Evolutionary conservation across 495 filamentous ascomycete species (phyloP).

Genomic region (Penicillium robsamsonii): DNA sequence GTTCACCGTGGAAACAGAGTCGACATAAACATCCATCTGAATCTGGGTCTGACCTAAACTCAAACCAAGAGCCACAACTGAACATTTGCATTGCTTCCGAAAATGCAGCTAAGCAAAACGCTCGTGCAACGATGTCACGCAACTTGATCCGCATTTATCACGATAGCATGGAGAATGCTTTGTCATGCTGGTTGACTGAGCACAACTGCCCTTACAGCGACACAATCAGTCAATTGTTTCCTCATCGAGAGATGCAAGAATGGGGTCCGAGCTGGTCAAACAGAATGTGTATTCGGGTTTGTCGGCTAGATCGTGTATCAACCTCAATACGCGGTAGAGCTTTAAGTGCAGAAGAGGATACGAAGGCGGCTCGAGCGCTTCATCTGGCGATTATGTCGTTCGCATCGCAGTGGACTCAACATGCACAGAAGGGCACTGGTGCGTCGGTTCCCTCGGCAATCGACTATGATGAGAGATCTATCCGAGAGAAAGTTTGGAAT

Average conservation of each 20-base stretch:
- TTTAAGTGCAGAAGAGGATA: slow-evolving; percentile 36
- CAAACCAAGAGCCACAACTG: background rate
- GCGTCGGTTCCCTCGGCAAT: slow-evolving; percentile 6
- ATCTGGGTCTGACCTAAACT: background rate
- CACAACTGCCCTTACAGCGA: slow-evolving; percentile 44
- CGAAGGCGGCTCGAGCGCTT: slow-evolving; percentile 35
- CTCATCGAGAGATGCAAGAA: slow-evolving; percentile 21
- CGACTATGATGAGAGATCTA: slow-evolving; percentile 29
- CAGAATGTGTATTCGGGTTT: slow-evolving; percentile 44
- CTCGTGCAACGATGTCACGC: slow-evolving; percentile 32
- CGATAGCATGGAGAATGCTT: slow-evolving; percentile 47
- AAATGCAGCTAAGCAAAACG: slow-evolving; percentile 21
- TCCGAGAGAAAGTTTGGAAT: slow-evolving; percentile 45
- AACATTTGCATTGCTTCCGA: slow-evolving; percentile 16
- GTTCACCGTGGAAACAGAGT: background rate
- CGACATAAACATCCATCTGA: background rate
- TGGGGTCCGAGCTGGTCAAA: slow-evolving; percentile 44
- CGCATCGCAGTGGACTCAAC: slow-evolving; percentile 47
- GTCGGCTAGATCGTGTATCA: slow-evolving; percentile 36
- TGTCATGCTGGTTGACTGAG: slow-evolving; percentile 50
- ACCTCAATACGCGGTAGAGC: slow-evolving; percentile 28
- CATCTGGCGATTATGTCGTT: slow-evolving; percentile 47
- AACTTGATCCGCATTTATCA: slow-evolving; percentile 46
- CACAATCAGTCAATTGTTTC: slow-evolving; percentile 6
- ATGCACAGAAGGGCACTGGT: slow-evolving; percentile 20